Evolutionary conservation across 2,329 filamentous ascomycete species (phyloP).

Genomic region (Pseudogymnoascus sp.): DNA sequence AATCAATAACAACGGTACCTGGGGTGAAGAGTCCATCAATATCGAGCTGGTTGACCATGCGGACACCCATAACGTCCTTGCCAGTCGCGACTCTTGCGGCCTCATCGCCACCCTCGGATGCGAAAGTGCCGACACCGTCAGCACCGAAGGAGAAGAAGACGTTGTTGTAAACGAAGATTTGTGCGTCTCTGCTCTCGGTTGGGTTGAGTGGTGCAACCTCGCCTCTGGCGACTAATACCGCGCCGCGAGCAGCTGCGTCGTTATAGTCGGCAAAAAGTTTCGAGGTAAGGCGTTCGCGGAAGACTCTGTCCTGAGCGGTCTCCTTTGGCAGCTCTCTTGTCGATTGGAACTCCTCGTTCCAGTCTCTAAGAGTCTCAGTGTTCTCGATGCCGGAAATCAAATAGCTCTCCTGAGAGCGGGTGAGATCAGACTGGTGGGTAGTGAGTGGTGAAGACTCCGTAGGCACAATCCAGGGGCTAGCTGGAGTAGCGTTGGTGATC

Average conservation of each 20-base stretch:
- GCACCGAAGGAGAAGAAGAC: constrained; percentile 99
- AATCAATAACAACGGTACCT: constrained; percentile 93
- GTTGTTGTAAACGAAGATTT: constrained; percentile 99
- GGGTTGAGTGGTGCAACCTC: constrained; percentile 93
- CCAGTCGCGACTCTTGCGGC: constrained; percentile 91
- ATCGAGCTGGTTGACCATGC: constrained; percentile 92
- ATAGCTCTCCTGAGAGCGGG: constrained; percentile 86
- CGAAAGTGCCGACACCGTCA: constrained; percentile 94
- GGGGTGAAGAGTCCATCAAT: constrained; percentile 91
- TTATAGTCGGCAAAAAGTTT: constrained; percentile 98
- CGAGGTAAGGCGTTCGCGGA: constrained; percentile 84
- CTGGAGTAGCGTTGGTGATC: constrained; percentile 87
- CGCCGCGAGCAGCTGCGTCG: constrained; percentile 85
- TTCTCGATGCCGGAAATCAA: constrained; percentile 86
- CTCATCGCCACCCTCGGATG: constrained; percentile 91
- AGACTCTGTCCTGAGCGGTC: constrained; percentile 88
- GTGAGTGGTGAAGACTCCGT: constrained; percentile 54
- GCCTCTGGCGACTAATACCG: constrained; percentile 82
- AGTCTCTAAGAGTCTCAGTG: constrained; percentile 88
- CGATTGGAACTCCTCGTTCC: constrained; percentile 99
- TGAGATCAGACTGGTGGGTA: constrained; percentile 72
- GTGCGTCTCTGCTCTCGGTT: constrained; percentile 82
- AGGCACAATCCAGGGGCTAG: constrained; percentile 85
- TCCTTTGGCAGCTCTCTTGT: constrained; percentile 91
- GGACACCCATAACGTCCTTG: constrained; percentile 92